A percentile compares a stretch with the other conserved stretches of the same genome.
These are phyloP conservation scores for Pulveroboletus frians DNA, from an alignment of 768 basidiomycete species.

Conservation along the genomic window DNA sequence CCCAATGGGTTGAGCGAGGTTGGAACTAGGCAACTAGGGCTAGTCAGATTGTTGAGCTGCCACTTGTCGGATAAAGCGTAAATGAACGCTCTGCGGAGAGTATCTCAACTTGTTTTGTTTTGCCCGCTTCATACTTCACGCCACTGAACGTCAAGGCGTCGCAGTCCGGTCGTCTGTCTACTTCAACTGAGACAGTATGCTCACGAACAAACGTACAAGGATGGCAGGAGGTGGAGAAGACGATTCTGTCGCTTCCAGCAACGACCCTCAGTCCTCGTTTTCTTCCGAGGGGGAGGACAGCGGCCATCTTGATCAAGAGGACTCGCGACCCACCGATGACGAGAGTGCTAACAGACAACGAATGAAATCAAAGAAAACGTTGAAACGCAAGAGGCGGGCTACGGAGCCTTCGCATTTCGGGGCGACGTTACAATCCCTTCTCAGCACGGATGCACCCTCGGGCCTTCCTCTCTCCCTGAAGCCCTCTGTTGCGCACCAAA, in stretches of 20 bases:
- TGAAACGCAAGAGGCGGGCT: slow-evolving; percentile 79
- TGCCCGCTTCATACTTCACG: background rate
- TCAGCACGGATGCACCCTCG: slow-evolving; percentile 68
- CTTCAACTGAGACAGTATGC: slow-evolving; percentile 34
- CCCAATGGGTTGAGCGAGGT: slow-evolving; percentile 4
- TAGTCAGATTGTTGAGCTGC: background rate
- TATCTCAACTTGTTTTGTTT: background rate
- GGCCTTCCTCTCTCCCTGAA: slow-evolving; percentile 71
- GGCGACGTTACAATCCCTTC: slow-evolving; percentile 62
- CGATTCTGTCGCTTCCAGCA: slow-evolving; percentile 1
- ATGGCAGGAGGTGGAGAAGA: slow-evolving; percentile 26
- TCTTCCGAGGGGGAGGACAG: slow-evolving; percentile 11
- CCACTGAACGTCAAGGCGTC: background rate
- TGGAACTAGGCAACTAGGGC: slow-evolving; percentile 1
- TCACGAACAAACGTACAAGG: slow-evolving; percentile 51
- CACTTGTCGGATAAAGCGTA: background rate
- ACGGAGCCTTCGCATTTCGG: slow-evolving; percentile 73
- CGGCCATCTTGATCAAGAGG: slow-evolving; percentile 16
- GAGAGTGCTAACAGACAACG: slow-evolving; percentile 53
- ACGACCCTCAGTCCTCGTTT: slow-evolving; percentile 5
- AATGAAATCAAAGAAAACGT: slow-evolving; percentile 71
- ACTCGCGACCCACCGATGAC: slow-evolving; percentile 51
- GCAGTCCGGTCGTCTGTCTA: background rate
- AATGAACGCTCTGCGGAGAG: background rate
- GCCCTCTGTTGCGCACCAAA: slow-evolving; percentile 62